These are phyloP conservation scores for Decorospora gaudefroyi DNA, from an alignment of 2,329 filamentous ascomycete species.

Conservation along the genomic window DNA sequence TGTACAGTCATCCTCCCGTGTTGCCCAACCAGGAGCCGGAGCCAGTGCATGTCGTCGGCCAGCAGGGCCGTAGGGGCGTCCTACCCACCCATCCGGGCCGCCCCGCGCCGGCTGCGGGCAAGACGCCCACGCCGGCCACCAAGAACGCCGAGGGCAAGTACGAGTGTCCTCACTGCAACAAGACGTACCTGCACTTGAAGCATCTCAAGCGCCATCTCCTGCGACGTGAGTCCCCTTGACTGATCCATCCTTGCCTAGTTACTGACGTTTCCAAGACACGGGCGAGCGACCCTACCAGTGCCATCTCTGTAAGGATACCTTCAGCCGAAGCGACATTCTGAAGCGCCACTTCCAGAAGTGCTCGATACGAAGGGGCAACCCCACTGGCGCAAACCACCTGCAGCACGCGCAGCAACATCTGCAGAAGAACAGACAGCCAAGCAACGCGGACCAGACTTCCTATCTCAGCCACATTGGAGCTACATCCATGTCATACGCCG, in stretches of 20 bases:
- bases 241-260: slow-evolving; percentile 6
- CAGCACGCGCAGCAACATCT: slow-evolving; percentile 89
- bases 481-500: slow-evolving; percentile 43
- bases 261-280: slow-evolving; percentile 69
- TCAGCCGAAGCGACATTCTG: slow-evolving; percentile 95
- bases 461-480: slow-evolving; percentile 44
- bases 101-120: slow-evolving; percentile 76
- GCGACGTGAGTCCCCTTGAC: slow-evolving; percentile 75
- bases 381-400: slow-evolving; percentile 90
- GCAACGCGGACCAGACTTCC: slow-evolving; percentile 41
- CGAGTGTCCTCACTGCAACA: slow-evolving; percentile 96
- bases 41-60: slow-evolving; percentile 91
- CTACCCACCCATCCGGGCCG: slow-evolving; percentile 87
- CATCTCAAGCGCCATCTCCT: slow-evolving; percentile 95
- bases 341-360: slow-evolving; percentile 99
- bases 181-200: slow-evolving; percentile 96
- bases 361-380: slow-evolving; percentile 93
- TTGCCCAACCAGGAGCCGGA: slow-evolving; percentile 55
- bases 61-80: slow-evolving; percentile 88
- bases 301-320: slow-evolving; percentile 95
- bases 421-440: slow-evolving; percentile 63
- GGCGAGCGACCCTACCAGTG: slow-evolving; percentile 98
- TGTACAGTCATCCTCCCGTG: slow-evolving; percentile 45
- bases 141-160: slow-evolving; percentile 99
- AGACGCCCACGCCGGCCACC: slow-evolving; percentile 82